Evolutionary conservation across 768 basidiomycete genomes (phyloP).

Genomic region (Boletus edulis): DNA sequence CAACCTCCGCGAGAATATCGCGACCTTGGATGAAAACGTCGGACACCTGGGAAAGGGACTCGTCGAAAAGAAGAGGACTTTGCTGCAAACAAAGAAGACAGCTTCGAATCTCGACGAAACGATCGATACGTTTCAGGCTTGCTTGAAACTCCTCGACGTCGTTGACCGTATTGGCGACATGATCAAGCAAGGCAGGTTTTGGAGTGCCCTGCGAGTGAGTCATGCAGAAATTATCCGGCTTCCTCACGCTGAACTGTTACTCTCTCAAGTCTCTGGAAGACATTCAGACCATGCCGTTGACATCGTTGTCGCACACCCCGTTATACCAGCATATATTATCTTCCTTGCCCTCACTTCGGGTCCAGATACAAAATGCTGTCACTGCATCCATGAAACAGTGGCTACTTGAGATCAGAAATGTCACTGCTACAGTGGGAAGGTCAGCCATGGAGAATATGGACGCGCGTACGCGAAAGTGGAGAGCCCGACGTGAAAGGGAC

Average conservation of each 20-base stretch:
- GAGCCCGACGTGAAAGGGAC: slow-evolving; percentile 79
- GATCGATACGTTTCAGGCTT: slow-evolving; percentile 93
- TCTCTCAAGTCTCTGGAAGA: slow-evolving; percentile 85
- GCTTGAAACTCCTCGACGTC: slow-evolving; percentile 88
- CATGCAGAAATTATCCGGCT: not conserved
- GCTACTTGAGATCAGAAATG: slow-evolving; percentile 91
- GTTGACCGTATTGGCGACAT: slow-evolving; percentile 90
- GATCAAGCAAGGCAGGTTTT: slow-evolving; percentile 92
- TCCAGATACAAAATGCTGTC: slow-evolving; percentile 89
- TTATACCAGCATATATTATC: slow-evolving; percentile 90
- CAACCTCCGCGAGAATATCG: slow-evolving; percentile 88
- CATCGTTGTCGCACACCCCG: slow-evolving; percentile 87
- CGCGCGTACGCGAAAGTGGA: slow-evolving; percentile 76
- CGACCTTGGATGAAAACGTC: slow-evolving; percentile 84
- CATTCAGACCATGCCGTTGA: slow-evolving; percentile 85
- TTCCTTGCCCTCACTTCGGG: slow-evolving; percentile 85
- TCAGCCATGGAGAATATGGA: slow-evolving; percentile 93
- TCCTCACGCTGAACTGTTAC: slow-evolving; percentile 31
- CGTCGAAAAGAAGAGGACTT: slow-evolving; percentile 89
- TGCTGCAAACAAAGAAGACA: slow-evolving; percentile 89
- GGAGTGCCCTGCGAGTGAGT: slow-evolving; percentile 93
- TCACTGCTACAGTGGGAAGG: slow-evolving; percentile 80
- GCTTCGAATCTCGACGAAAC: slow-evolving; percentile 94
- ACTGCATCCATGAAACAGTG: slow-evolving; percentile 96
- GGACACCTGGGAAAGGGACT: slow-evolving; percentile 83